These are phyloP conservation scores for Pelargonium cotyledonis DNA, from an alignment of 441 rosid species.

Conservation along the genomic window DNA sequence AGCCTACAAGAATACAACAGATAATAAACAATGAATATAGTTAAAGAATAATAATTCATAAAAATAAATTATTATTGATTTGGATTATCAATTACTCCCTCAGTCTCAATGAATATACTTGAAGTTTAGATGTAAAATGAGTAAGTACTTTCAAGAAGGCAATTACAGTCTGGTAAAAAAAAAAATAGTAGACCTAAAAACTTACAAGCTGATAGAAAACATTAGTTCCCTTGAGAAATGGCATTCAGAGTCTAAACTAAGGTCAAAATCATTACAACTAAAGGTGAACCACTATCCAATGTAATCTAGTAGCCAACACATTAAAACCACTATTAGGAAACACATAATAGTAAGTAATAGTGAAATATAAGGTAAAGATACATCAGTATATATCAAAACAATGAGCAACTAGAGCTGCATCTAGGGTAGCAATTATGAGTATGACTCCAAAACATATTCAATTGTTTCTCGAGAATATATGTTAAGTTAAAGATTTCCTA, in stretches of 20 bases:
- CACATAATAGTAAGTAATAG: background rate
- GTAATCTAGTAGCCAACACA: background rate
- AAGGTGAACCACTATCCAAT: background rate
- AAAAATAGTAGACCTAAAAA: background rate
- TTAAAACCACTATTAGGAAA: background rate
- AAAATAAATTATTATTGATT: too few species aligned
- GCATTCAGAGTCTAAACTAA: background rate
- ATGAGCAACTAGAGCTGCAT: too few species aligned
- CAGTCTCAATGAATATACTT: too few species aligned
- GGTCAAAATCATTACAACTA: background rate
- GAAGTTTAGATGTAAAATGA: background rate
- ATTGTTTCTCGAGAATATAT: too few species aligned
- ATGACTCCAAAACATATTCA: too few species aligned
- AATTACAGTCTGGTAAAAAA: background rate
- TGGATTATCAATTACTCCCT: too few species aligned
- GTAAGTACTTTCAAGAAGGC: background rate
- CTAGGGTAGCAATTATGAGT: too few species aligned
- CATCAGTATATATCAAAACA: too few species aligned
- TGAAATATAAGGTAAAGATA: too few species aligned
- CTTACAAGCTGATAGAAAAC: background rate
- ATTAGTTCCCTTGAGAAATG: background rate
- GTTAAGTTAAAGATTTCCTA: too few species aligned
- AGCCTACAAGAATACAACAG: constrained; percentile 38
- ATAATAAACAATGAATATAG: background rate
- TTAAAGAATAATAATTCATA: background rate